phyloP scores from a whole-genome alignment of 768 basidiomycete genomes.

The Boletus rubroflammeus region DNA sequence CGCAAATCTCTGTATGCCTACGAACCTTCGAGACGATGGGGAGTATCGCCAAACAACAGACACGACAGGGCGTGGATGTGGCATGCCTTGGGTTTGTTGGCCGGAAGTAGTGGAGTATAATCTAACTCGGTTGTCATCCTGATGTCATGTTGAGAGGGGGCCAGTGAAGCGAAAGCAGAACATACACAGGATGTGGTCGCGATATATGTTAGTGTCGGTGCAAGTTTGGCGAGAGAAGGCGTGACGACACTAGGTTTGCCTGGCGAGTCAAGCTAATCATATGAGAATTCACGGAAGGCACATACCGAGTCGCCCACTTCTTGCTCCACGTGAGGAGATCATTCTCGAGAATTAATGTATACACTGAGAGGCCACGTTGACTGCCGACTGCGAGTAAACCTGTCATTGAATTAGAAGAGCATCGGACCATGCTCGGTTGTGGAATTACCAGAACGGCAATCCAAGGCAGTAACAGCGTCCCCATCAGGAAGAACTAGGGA shows the following conservation, averaged over 20 bases:
- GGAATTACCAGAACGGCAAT: constrained; percentile 67
- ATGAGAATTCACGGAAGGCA: constrained; percentile 1
- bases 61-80: constrained; percentile 71
- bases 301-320: constrained; percentile 71
- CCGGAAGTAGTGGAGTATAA: constrained; percentile 74
- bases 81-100: constrained; percentile 60
- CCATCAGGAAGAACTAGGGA: constrained; percentile 62
- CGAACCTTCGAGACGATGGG: constrained; percentile 62
- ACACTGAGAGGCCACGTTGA: constrained; percentile 58
- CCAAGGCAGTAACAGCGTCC: constrained; percentile 56
- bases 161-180: constrained; percentile 1
- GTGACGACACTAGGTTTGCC: constrained; percentile 40
- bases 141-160: constrained; percentile 8
- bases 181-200: constrained; percentile 59
- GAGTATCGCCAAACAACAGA: constrained; percentile 71
- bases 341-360: constrained; percentile 74
- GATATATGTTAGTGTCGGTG: constrained; percentile 76
- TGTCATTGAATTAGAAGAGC: constrained; percentile 36
- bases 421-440: not conserved
- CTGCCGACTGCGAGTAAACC: constrained; percentile 75
- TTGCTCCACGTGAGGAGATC: constrained; percentile 80
- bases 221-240: constrained; percentile 55
- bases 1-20: constrained; percentile 11
- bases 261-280: constrained; percentile 11
- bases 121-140: constrained; percentile 59